Evolutionary conservation across 2,329 filamentous ascomycete species (phyloP).

Genomic region (Aureobasidium sp.): DNA sequence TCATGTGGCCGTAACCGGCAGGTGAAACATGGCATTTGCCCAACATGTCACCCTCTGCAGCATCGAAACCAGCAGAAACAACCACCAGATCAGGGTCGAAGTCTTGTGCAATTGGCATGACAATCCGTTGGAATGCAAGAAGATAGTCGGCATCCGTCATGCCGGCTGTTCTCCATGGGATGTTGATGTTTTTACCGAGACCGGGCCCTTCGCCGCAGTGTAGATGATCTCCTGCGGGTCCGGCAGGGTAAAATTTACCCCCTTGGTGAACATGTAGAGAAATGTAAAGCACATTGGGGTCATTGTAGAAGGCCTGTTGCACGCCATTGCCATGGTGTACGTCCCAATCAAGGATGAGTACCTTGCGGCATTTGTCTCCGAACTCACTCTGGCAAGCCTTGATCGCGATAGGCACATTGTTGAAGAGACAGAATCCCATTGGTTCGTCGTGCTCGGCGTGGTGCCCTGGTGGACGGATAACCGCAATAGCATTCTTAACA

Average conservation of each 20-base stretch:
- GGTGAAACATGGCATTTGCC: constrained; percentile 90
- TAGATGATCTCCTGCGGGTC: constrained; percentile 49
- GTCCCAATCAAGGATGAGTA: constrained; percentile 88
- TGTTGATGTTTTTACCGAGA: constrained; percentile 57
- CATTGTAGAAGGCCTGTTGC: constrained; percentile 90
- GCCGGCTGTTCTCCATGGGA: constrained; percentile 57
- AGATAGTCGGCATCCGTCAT: constrained; percentile 98
- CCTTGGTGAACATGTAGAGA: constrained; percentile 84
- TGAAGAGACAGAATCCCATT: constrained; percentile 96
- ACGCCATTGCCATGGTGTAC: constrained; percentile 80
- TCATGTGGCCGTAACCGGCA: constrained; percentile 93
- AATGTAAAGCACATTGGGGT: constrained; percentile 92
- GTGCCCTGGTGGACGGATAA: constrained; percentile 90
- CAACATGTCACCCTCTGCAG: constrained; percentile 83
- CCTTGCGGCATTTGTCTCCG: constrained; percentile 71
- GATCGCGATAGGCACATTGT: constrained; percentile 93
- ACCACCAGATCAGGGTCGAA: constrained; percentile 93
- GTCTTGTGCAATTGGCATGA: constrained; percentile 92
- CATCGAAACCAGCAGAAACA: constrained; percentile 92
- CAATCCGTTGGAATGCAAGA: constrained; percentile 87
- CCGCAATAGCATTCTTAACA: constrained; percentile 90
- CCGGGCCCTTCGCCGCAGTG: constrained; percentile 51
- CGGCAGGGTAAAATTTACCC: constrained; percentile 73
- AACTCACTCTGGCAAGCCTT: constrained; percentile 76
- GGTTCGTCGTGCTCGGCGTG: constrained; percentile 80